Evolutionary conservation across 495 filamentous ascomycete species (phyloP).

Genomic region (Massariosphaeria phaeospora): DNA sequence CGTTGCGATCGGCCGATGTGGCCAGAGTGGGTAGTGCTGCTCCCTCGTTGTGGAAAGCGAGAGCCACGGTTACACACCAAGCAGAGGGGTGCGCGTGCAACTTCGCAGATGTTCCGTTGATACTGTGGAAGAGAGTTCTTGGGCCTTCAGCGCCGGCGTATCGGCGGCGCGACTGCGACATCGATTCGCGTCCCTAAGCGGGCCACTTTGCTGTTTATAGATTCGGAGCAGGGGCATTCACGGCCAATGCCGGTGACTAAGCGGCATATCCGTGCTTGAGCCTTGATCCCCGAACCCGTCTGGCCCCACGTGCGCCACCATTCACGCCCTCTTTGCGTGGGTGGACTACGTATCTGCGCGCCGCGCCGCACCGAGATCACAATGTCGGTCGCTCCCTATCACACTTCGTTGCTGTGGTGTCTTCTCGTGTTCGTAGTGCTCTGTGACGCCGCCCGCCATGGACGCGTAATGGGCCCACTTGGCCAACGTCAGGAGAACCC

Average conservation of each 20-base stretch:
- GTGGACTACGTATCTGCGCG: neutral
- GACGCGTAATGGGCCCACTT: slow-evolving; percentile 13
- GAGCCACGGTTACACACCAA: neutral
- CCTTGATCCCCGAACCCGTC: slow-evolving; percentile 23
- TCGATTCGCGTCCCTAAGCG: too few species aligned
- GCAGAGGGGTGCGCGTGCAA: too few species aligned
- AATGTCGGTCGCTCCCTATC: neutral
- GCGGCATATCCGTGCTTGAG: slow-evolving; percentile 1
- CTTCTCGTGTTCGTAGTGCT: neutral
- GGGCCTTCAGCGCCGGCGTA: too few species aligned
- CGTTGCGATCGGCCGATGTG: neutral
- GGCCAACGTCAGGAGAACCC: slow-evolving; percentile 8
- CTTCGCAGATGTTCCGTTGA: too few species aligned
- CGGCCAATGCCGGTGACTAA: neutral
- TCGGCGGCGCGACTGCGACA: too few species aligned
- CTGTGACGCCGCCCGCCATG: slow-evolving; percentile 5
- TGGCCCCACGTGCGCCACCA: slow-evolving; percentile 14
- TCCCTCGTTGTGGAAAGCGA: too few species aligned
- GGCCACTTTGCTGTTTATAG: too few species aligned
- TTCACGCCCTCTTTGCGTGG: neutral
- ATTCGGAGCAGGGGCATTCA: too few species aligned
- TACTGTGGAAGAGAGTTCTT: too few species aligned
- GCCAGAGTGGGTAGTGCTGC: neutral
- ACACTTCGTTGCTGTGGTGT: neutral
- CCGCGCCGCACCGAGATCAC: neutral